Evolutionary conservation across 2,329 filamentous ascomycete genomes (phyloP), one percentile per base, ranked within the genome.

Genomic region (Dactylonectria macrodidyma): DNA sequence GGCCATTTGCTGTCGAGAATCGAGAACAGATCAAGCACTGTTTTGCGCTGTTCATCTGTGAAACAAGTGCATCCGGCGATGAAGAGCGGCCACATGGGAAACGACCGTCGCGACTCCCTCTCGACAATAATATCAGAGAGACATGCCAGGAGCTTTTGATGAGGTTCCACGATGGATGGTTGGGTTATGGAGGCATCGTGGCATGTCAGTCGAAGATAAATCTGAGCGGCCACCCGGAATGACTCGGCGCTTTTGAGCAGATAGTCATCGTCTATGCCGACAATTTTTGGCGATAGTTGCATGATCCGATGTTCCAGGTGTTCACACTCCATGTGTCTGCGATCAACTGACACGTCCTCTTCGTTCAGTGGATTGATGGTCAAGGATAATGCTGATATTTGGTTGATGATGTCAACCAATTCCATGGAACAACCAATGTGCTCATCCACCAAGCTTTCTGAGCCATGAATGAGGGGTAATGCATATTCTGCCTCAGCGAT

Each of bases 381-480:
- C 5, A 68, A 48, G 5, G 73, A 67, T 7, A 72, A 30, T 5
- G 73, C 65, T 11, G 71, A 75, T 46, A 74, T 71, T 22, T 73
- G 65, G 3, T 74, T 75, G 26, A 75, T 72, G 1, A 74, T 70
- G 47, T 75, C 71, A 26, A 75, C 73, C 16, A 75, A 55, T 41
- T 74, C 73, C 73, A 75, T 75, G 0, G 73, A 75, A 38, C 73
- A 75, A 1, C 73, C 73, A 8, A 75, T 71, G 1, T 74, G 73
- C 14, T 74, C 73, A 24, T 75, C 73, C n/a, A 75, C 56, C 2
- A 70, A 36, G 12, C 66, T 62, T 1, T 60, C 60, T n/a, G 58
- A 44, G 24, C 47, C 63, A 5, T 72, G 67, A 4, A 68, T 36
- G 5, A 22, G 33, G 9, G 60, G 54, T 2, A 73, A 52, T 8